Conservation (phyloP, 2,329 filamentous ascomycete genomes). For the Botrytis elliptica region DNA sequence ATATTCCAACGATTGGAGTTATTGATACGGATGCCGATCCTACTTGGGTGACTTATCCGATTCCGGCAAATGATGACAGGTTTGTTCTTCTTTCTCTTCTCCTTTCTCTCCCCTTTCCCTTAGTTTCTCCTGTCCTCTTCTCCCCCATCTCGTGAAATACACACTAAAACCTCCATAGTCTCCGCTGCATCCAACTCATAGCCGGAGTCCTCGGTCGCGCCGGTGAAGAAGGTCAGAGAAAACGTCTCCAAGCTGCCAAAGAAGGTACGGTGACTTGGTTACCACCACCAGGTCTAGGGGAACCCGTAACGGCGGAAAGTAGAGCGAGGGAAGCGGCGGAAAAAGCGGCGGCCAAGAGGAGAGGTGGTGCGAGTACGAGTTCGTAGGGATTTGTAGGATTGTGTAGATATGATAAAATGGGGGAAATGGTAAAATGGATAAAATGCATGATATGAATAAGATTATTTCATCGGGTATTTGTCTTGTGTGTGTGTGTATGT, state of each 20-base stretch:
- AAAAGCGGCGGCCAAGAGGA: not conserved
- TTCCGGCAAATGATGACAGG: constrained; percentile 96
- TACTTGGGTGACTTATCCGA: constrained; percentile 92
- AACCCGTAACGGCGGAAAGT: constrained; percentile 27
- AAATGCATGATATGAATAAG: not conserved
- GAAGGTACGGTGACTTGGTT: constrained; percentile 63
- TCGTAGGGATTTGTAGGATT: not conserved
- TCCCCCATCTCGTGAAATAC: no score
- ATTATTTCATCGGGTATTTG: no score
- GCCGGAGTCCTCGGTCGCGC: constrained; percentile 83
- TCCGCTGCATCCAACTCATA: constrained; percentile 78
- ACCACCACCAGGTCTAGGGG: constrained; percentile 39
- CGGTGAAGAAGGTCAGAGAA: constrained; percentile 71
- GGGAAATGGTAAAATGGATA: not conserved
- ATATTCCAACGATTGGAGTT: constrained; percentile 90
- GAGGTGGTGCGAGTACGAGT: not conserved
- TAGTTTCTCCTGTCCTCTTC: no score
- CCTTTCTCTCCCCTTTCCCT: no score
- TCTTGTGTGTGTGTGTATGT: no score
- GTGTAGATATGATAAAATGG: not conserved
- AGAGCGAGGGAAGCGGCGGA: constrained; percentile 3
- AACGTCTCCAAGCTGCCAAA: constrained; percentile 62
- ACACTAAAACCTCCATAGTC: constrained; percentile 48
- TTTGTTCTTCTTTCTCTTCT: constrained; percentile 42
- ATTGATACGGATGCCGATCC: constrained; percentile 93